phyloP scores from a whole-genome alignment of 768 basidiomycete genomes.

The Dioszegia crocea region DNA sequence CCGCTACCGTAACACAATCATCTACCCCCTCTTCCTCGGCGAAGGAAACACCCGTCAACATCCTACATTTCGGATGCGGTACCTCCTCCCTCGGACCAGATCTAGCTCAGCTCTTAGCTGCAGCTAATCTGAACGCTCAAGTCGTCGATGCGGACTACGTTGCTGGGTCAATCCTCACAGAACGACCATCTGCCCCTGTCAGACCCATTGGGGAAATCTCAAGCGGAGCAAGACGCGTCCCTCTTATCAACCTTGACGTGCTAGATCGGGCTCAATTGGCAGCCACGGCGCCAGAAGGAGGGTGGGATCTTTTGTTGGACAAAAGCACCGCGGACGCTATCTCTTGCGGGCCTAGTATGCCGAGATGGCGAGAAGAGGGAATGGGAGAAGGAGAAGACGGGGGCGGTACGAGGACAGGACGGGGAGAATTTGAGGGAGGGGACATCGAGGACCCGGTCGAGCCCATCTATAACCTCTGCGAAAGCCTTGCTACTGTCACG shows the following conservation, averaged over 20 bases:
- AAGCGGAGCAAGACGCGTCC: not conserved
- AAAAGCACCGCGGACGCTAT: slow-evolving; percentile 45
- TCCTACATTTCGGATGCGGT: slow-evolving; percentile 42
- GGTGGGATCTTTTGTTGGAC: slow-evolving; percentile 30
- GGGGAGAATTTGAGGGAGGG: no score
- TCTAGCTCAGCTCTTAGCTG: not conserved
- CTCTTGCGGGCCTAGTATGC: slow-evolving; percentile 25
- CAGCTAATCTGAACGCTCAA: slow-evolving; percentile 6
- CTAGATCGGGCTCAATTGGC: not conserved
- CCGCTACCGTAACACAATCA: not conserved
- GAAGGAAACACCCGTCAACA: no score
- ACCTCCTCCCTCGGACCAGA: slow-evolving; percentile 26
- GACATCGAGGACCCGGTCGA: slow-evolving; percentile 2
- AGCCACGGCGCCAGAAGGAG: slow-evolving; percentile 6
- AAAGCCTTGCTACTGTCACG: slow-evolving; percentile 13
- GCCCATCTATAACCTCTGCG: slow-evolving; percentile 16
- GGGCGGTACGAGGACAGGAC: no score
- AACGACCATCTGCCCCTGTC: not conserved
- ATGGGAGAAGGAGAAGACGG: slow-evolving; percentile 9
- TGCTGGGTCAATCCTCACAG: not conserved
- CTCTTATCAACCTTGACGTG: slow-evolving; percentile 14
- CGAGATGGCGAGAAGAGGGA: slow-evolving; percentile 1
- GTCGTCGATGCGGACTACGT: slow-evolving; percentile 39
- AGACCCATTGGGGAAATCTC: not conserved
- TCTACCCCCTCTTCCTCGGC: not conserved